Base-by-base conservation (phyloP, 768 basidiomycete species). In the Terana coerulea region DNA sequence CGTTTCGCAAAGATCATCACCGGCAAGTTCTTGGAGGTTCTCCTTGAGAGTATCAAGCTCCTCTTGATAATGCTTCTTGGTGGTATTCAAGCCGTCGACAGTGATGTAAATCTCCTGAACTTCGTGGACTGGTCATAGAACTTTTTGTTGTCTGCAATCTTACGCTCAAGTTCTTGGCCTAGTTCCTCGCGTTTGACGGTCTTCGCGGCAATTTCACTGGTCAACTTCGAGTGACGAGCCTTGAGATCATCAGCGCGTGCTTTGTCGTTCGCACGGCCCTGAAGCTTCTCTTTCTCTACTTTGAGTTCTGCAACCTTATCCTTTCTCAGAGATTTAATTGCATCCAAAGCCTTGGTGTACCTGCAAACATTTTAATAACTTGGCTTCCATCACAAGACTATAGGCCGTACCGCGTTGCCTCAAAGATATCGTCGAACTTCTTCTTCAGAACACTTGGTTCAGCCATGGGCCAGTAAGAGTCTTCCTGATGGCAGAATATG, bases 361-460 rank as follows among this genome's bases (percentile, higher is more conserved):
- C 95, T 97, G 51, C 0, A 17, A 14, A 2, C 8, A 28, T 29
- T 3, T 97, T 50, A 0, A 39, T 14, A 17, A 2, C 11, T 17
- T 8, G 19, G 31, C 34, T 5, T 49, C 37, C 25, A 5, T 11
- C 3, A 24, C 11, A 31, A 8, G 28, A 10, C 8, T 8, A 10
- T 33, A 24, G 24, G 8, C 21, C 74, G 28, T 45, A 90, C 93
- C 88, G 88, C 17, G 95, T 98, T 3, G 97, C 97, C 68, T 99
- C 97, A 61, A 99, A 98, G 51, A 99, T 99, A 61, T 99, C 97
- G 61, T 99, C 97, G 55, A 99, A 99, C 66, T 98, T 98, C 78
- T 98, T 98, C 77, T 99, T 99, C 31, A 99, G 70, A 0, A 83
- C 79, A 10, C 90, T 73, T 2, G 95, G 90, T 60, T 98, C 97